Evolutionary conservation across 225 moss, liverwort and hornwort genomes (phyloP).

Genomic region (Rhytidiadelphus loreus): DNA sequence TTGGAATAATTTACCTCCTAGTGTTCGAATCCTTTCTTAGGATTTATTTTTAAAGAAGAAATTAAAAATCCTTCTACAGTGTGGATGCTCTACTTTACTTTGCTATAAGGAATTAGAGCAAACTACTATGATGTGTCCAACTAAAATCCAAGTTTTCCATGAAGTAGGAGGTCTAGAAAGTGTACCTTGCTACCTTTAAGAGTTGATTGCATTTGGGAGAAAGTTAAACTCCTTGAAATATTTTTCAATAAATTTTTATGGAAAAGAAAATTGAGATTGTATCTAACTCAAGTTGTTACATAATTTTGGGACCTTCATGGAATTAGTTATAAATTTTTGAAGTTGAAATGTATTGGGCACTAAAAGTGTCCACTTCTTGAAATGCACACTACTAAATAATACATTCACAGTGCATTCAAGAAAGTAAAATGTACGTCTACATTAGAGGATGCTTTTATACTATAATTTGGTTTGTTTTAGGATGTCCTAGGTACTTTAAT

Average conservation of each 20-base stretch:
- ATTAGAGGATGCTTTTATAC: neutral
- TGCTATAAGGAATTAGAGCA: too few relatives aligned
- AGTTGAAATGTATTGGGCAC: neutral
- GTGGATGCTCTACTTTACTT: too few relatives aligned
- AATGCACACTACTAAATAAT: neutral
- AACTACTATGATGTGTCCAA: neutral
- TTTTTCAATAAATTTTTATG: neutral
- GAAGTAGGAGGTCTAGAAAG: neutral
- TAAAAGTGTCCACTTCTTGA: neutral
- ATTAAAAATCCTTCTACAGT: too few relatives aligned
- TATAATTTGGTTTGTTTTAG: fast-evolving
- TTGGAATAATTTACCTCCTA: too few relatives aligned
- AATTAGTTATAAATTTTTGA: neutral
- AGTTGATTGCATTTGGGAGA: neutral
- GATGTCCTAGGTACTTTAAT: neutral
- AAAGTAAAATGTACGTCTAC: neutral
- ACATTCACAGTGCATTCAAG: neutral
- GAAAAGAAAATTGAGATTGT: neutral
- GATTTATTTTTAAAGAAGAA: too few relatives aligned
- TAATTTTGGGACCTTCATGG: fast-evolving
- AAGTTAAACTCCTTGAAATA: neutral
- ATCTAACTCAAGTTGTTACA: neutral
- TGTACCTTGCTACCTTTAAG: neutral
- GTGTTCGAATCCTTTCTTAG: too few relatives aligned
- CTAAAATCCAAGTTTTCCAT: neutral